A percentile compares a stretch with the other conserved stretches of the same genome.
Evolutionary conservation across 2,329 filamentous ascomycete genomes (phyloP).

Genomic region (Clonostachys chloroleuca): DNA sequence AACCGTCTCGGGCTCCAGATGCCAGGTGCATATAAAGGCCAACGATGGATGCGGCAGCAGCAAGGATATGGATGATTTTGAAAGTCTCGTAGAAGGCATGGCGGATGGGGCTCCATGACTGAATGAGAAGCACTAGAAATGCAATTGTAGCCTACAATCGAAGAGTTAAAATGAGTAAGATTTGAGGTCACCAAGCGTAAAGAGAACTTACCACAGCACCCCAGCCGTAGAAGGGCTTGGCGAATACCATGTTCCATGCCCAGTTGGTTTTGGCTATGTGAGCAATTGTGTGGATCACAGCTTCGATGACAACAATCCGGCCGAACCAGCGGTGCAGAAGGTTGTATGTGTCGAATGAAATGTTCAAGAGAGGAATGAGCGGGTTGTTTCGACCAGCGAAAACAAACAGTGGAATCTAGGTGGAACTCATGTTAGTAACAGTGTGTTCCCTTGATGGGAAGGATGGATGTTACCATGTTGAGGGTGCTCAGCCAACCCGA

Average conservation of each 20-base stretch:
- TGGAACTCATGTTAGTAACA: too few species aligned
- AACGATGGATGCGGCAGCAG: slow-evolving; percentile 54
- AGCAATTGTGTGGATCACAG: slow-evolving; percentile 60
- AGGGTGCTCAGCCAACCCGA: slow-evolving; percentile 66
- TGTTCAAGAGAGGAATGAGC: slow-evolving; percentile 64
- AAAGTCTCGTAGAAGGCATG: slow-evolving; percentile 80
- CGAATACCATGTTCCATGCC: slow-evolving; percentile 28
- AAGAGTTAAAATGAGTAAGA: slow-evolving; percentile 3
- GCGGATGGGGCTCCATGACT: slow-evolving; percentile 66
- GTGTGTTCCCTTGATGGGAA: background rate
- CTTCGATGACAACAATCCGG: slow-evolving; percentile 68
- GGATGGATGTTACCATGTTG: slow-evolving; percentile 59
- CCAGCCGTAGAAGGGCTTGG: slow-evolving; percentile 46
- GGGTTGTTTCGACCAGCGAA: slow-evolving; percentile 76
- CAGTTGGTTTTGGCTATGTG: slow-evolving; percentile 51
- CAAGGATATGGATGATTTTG: slow-evolving; percentile 65
- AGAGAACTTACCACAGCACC: slow-evolving; percentile 57
- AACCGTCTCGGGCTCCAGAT: slow-evolving; percentile 46
- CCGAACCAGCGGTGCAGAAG: slow-evolving; percentile 78
- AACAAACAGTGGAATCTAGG: slow-evolving; percentile 61
- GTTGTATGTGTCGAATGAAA: slow-evolving; percentile 82
- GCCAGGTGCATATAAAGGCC: slow-evolving; percentile 65
- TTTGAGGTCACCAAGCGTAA: background rate
- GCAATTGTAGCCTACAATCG: slow-evolving; percentile 47
- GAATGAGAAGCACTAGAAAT: slow-evolving; percentile 59